Base-by-base conservation (phyloP, 2,329 filamentous ascomycete species). In the Beauveria sp. region DNA sequence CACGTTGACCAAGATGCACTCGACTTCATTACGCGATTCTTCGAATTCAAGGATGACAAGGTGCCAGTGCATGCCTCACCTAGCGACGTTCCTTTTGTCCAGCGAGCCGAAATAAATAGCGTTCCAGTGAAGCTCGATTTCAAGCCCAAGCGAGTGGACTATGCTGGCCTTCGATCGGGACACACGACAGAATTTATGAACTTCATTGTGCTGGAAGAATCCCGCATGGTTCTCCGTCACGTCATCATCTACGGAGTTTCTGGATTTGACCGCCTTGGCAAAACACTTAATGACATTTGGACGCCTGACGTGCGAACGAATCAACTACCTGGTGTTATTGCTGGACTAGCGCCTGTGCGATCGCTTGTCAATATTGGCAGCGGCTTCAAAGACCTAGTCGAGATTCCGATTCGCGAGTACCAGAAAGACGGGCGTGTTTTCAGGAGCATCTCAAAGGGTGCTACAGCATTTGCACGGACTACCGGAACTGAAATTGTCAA, bases 121-220 rank as follows among this genome's bases (percentile, higher is more conserved):
- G 84, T 99, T 26, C 87, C 87, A 2, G 82, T 99, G 61, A 92
- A 89, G 69, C 85, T 86, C 3, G 95, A 99, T 74, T 99, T 99
- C 77, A 99, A 99, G 73, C 95, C 95, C 9, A 98, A 99, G 74
- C 86, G 91, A n/a, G 91, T 99, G 20, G 93, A 99, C 73, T 99
- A 99, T 68, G 90, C 87, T 0, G 93, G 93, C 3, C 82, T 99
- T 3, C 87, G 93, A 28, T 97, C 95, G 1, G 95, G 95, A 1
- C 91, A 91, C 66, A 98, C 95, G 0, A 96, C 91, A 0, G 95
- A 99, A 72, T 96, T 99, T 70, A 98, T 98, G 93, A 99, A 99
- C 73, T 97, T 99, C 71, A 83, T 99, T 65, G 90, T 93, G 16
- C 83, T 99, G 1, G 95, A 99, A 67, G 88, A 90, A 66, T 87